Percentiles rank a stretch among this genome's conserved stretches.
Conservation (phyloP, 148 eudicot genomes). For the Limonium bicolor region DNA sequence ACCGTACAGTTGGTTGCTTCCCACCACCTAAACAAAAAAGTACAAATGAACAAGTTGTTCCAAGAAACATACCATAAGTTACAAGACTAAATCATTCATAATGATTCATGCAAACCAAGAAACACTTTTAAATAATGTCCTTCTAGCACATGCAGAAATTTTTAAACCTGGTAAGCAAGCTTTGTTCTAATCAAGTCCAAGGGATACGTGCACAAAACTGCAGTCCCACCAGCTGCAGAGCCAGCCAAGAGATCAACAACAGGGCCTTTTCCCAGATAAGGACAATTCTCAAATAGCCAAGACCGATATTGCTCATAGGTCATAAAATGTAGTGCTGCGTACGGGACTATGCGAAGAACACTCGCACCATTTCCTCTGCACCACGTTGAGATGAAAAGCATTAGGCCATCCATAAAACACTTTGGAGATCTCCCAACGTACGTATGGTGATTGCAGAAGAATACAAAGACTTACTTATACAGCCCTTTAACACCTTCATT, state of each 20-base stretch:
- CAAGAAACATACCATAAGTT: no score
- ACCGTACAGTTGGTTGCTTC: constrained; percentile 29
- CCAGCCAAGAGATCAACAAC: constrained; percentile 90
- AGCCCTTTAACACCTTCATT: constrained; percentile 75
- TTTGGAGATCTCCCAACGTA: no score
- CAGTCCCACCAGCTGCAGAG: constrained; percentile 92
- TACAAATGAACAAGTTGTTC: no score
- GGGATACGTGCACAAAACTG: constrained; percentile 94
- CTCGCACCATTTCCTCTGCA: constrained; percentile 97
- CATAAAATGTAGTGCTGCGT: constrained; percentile 96
- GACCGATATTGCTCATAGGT: constrained; percentile 82
- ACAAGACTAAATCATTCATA: no score
- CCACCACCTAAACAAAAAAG: constrained; percentile 27
- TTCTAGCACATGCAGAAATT: not conserved
- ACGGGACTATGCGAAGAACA: constrained; percentile 80
- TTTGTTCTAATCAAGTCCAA: constrained; percentile 92
- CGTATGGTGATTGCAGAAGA: no score
- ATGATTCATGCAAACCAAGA: no score
- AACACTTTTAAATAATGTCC: no score
- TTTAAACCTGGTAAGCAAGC: constrained; percentile 96
- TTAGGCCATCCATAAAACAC: no score
- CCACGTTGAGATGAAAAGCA: not conserved
- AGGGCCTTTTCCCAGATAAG: constrained; percentile 83
- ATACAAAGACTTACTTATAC: constrained; percentile 78
- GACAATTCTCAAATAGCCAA: constrained; percentile 51